Conservation (phyloP, 2,329 filamentous ascomycete species). For the Capronia americana region DNA sequence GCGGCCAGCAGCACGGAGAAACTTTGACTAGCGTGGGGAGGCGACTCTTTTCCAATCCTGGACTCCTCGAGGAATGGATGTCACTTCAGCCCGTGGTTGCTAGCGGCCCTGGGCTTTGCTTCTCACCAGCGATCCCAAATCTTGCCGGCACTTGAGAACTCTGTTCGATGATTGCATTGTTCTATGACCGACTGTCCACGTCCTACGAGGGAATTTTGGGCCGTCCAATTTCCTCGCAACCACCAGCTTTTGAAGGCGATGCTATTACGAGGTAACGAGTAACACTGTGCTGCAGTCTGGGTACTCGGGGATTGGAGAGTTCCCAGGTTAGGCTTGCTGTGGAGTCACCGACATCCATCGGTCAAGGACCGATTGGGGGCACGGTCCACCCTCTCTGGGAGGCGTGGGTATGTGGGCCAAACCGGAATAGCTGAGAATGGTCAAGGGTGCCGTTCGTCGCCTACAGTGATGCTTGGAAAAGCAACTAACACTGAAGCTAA, state of each 20-base stretch:
- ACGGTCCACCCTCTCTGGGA: background rate
- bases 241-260: background rate
- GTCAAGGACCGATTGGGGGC: background rate
- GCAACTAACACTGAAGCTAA: background rate
- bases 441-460: background rate
- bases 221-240: background rate
- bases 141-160: background rate
- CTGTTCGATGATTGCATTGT: background rate
- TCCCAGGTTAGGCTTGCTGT: background rate
- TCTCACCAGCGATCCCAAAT: background rate
- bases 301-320: background rate
- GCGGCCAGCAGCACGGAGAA: slow-evolving; percentile 4
- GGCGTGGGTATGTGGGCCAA: background rate
- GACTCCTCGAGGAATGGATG: background rate
- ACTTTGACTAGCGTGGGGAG: slow-evolving; percentile 20
- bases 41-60: slow-evolving; percentile 9
- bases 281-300: background rate
- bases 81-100: background rate
- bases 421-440: background rate
- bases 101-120: background rate
- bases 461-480: background rate
- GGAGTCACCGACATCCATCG: background rate
- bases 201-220: background rate
- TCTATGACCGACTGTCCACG: background rate
- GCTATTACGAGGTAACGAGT: background rate